Conservation (phyloP, 352 stramenopile species). For the Pythium myriotylum region DNA sequence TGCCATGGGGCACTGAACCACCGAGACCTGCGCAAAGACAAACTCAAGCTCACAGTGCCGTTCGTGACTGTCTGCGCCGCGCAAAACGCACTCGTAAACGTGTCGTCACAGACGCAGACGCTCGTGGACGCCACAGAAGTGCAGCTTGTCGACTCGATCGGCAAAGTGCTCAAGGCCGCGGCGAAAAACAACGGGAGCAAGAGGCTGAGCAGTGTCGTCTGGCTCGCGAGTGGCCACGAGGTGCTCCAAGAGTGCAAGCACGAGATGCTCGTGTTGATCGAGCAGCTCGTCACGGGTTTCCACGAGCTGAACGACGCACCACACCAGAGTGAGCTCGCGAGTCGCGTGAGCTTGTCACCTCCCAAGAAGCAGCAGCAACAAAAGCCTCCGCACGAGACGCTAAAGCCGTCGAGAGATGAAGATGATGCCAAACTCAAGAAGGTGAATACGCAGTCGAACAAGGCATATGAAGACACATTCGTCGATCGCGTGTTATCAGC, state of each 20-base stretch:
- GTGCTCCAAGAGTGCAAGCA: conserved; percentile 93
- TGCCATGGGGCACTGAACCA: conserved; percentile 89
- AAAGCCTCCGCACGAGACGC: neutral
- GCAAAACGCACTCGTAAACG: conserved; percentile 87
- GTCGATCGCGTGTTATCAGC: conserved; percentile 84
- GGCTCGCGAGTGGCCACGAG: conserved; percentile 93
- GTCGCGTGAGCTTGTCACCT: neutral
- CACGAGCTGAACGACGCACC: conserved; percentile 88
- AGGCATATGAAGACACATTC: conserved; percentile 84
- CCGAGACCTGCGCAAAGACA: conserved; percentile 65
- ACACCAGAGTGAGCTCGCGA: conserved; percentile 21
- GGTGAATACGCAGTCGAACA: neutral
- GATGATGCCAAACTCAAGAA: conserved; percentile 21
- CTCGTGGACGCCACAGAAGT: conserved; percentile 48
- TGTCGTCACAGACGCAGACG: conserved; percentile 72
- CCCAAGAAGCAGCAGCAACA: conserved; percentile 28
- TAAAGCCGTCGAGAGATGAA: conserved; percentile 13
- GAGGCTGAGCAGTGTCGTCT: conserved; percentile 57
- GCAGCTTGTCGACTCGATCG: conserved; percentile 75
- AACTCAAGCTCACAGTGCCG: conserved; percentile 64
- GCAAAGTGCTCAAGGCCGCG: conserved; percentile 56
- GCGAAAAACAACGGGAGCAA: conserved; percentile 17
- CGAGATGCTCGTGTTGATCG: conserved; percentile 82
- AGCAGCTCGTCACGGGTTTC: conserved; percentile 94
- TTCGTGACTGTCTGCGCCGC: conserved; percentile 89